Base-by-base conservation (phyloP, 345 rosid species). In the Rhodomyrtus tomentosa region DNA sequence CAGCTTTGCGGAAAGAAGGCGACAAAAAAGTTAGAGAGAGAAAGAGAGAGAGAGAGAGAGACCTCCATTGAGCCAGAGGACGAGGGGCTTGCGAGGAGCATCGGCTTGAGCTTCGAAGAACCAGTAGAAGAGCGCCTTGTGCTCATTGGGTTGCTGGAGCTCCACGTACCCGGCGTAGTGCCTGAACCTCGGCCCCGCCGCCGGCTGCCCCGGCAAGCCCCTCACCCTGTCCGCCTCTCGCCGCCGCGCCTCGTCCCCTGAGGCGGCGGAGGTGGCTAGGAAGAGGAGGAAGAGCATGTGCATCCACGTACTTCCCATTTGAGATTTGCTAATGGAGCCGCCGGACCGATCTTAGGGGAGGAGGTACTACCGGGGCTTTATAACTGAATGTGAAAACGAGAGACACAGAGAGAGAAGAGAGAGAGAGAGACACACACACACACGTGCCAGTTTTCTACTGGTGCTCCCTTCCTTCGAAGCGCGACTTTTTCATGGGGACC, bases 21-120 rank as follows among this genome's bases (percentile, higher is more conserved):
- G 72, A 27, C 72, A 3, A 13, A 3, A 13, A 40, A 40, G 42
- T 40, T 4, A 0, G 72, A 6, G 72, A 6, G 62, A 12, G 62
- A 10, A 32, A 2, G 62, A 27, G 73, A 15, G 74, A 1, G 22
- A 7, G 74, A 16, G 74, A 1, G 74, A 32, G 76, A 62, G 45
- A 94, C 97, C 97, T 92, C 97, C 97, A 87, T 95, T 95, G 89
- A 95, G 96, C 98, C 98, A 95, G 68, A 95, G 91, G 54, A 95
- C 91, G 32, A 95, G 89, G 80, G 98, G 98, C 52, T 89, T 90
- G 15, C 88, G 54, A 36, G 85, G 50, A 42, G 94, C 93, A 25
- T 87, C 62, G 7, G 58, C 72, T 1, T 87, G 84, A 42, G 98
- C 95, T 87, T 95, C 94, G 55, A 95, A 92, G 84, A 95, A 95